A percentile compares a stretch with the other conserved stretches of the same genome.
These are phyloP conservation scores for Boletus barrowsii DNA, from an alignment of 768 basidiomycete species.

Conservation along the genomic window DNA sequence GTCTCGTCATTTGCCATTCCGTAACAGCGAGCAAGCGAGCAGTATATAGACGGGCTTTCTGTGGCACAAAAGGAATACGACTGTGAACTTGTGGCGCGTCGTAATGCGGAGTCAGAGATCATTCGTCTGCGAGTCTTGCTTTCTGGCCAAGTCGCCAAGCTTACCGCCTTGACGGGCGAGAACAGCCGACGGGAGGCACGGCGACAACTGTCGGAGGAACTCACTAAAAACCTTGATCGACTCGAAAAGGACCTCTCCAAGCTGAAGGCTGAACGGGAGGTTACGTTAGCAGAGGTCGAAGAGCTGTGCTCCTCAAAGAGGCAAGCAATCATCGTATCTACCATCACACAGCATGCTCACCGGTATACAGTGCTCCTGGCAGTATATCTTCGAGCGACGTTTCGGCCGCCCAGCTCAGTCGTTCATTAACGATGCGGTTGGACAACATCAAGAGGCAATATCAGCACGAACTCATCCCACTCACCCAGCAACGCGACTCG, in stretches of 20 bases:
- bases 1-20: not conserved
- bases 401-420: slow-evolving; percentile 45
- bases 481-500: slow-evolving; percentile 78
- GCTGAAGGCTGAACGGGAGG: slow-evolving; percentile 84
- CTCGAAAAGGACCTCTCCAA: slow-evolving; percentile 86
- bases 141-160: slow-evolving; percentile 83
- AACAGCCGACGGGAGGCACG: slow-evolving; percentile 74
- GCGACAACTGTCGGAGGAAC: slow-evolving; percentile 74
- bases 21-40: slow-evolving; percentile 79
- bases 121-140: slow-evolving; percentile 79
- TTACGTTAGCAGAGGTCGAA: slow-evolving; percentile 90
- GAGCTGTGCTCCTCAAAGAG: slow-evolving; percentile 75
- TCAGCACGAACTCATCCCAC: slow-evolving; percentile 78
- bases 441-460: slow-evolving; percentile 88
- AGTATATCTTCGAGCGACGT: slow-evolving; percentile 32
- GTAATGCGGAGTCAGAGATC: slow-evolving; percentile 92
- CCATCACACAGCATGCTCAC: slow-evolving; percentile 22
- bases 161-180: slow-evolving; percentile 84
- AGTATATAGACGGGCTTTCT: slow-evolving; percentile 87
- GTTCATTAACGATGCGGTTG: slow-evolving; percentile 79
- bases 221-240: slow-evolving; percentile 68
- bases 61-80: slow-evolving; percentile 96
- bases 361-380: slow-evolving; percentile 23
- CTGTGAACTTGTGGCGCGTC: slow-evolving; percentile 79
- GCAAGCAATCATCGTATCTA: slow-evolving; percentile 39